Conservation (phyloP, 2,329 filamentous ascomycete species). For the Penicillium rolfsii region DNA sequence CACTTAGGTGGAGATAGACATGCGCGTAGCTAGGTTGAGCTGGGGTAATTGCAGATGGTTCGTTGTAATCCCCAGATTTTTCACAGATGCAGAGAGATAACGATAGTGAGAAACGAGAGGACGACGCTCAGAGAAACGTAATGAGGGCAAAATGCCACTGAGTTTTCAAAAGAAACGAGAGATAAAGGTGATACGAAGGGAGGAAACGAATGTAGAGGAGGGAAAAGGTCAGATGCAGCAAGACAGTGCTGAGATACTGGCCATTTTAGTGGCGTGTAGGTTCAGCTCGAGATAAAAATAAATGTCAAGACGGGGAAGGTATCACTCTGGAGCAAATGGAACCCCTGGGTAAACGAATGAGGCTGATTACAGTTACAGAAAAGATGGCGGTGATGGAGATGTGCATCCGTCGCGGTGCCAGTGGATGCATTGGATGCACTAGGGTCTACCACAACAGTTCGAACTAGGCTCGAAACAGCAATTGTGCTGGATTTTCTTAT, state of each 20-base stretch:
- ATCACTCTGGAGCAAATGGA: constrained; percentile 8
- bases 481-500: background rate
- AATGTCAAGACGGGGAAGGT: constrained; percentile 1
- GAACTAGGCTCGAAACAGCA: constrained; percentile 7
- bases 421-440: constrained; percentile 6
- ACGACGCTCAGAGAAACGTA: constrained; percentile 11
- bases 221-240: constrained; percentile 9
- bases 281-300: constrained; percentile 11
- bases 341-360: constrained; percentile 7
- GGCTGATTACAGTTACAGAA: constrained; percentile 8
- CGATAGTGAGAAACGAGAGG: constrained; percentile 18
- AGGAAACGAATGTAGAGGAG: constrained; percentile 5
- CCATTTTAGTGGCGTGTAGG: constrained; percentile 7
- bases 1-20: background rate
- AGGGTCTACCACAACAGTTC: constrained; percentile 1
- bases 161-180: constrained; percentile 3
- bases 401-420: background rate
- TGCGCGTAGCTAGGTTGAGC: background rate
- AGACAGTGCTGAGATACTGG: constrained; percentile 1
- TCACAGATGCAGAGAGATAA: constrained; percentile 5
- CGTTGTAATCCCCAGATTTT: background rate
- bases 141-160: constrained; percentile 3
- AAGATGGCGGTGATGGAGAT: constrained; percentile 7
- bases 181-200: constrained; percentile 7
- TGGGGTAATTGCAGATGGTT: background rate